phyloP scores from a whole-genome alignment of 2,329 filamentous ascomycete species.

The Stemphylium lycopersici region DNA sequence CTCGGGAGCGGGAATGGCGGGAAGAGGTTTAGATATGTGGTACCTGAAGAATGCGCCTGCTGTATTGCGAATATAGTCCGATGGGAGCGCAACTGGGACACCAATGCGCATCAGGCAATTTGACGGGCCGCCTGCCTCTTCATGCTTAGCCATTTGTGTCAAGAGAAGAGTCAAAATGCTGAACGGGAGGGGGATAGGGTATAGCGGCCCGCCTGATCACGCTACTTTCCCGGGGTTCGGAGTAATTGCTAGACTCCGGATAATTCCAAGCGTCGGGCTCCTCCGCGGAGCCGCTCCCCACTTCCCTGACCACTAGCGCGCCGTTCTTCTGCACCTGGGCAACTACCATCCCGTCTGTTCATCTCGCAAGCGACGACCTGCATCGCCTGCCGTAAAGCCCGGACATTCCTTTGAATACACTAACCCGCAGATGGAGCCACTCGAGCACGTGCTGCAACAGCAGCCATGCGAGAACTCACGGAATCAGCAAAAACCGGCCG shows the following conservation, averaged over 20 bases:
- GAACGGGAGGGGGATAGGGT: slow-evolving; percentile 7
- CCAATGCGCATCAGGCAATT: background rate
- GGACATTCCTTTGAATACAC: slow-evolving; percentile 1
- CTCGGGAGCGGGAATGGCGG: background rate
- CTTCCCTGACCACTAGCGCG: slow-evolving; percentile 4
- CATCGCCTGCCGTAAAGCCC: background rate
- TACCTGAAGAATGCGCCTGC: background rate
- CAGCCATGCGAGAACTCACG: background rate
- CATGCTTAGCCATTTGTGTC: background rate
- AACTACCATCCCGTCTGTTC: slow-evolving; percentile 2
- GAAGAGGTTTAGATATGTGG: background rate
- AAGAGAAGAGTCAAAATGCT: background rate
- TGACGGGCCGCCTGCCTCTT: background rate
- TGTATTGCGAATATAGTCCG: slow-evolving; percentile 5
- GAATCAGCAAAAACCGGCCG: background rate
- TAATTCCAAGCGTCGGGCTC: slow-evolving; percentile 4
- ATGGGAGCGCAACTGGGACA: background rate
- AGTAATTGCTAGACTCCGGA: slow-evolving; percentile 4
- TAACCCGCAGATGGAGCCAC: background rate
- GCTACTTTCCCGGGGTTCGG: background rate
- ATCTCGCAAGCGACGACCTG: slow-evolving; percentile 4
- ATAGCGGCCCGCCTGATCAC: slow-evolving; percentile 6
- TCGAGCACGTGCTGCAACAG: background rate
- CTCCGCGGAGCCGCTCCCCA: slow-evolving; percentile 3
- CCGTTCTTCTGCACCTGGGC: background rate